Base-by-base conservation (phyloP, 2,329 filamentous ascomycete species). In the Phyllosticta citribraziliensis region DNA sequence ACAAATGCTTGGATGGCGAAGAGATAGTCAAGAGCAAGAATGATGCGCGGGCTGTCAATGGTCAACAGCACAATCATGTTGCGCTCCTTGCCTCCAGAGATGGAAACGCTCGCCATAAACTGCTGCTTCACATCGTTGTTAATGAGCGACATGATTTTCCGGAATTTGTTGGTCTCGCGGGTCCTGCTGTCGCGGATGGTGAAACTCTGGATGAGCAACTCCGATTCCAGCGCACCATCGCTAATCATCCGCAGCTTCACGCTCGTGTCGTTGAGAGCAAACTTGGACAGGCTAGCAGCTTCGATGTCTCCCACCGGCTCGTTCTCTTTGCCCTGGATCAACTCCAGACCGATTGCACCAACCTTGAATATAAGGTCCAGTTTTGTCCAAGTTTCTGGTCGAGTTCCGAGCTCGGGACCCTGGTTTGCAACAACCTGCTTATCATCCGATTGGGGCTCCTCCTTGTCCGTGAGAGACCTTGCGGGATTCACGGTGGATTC, bases 71-170 rank as follows among this genome's bases (percentile, higher is more conserved):
- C 91, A 68, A 97, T 95, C 61, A 97, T 75, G 70, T 86, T 89
- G 63, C 86, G 85, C 51, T 96, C 88, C 35, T 85, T 79, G 3
- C 91, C 91, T 17, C 91, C 89, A 0, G 92, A 91, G 74, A 99
- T 95, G 0, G 92, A 95, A 3, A 99, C 79, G 71, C 89, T 97
- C 19, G 94, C 94, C 94, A 99, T 99, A 70, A 99, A 92, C 68
- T 99, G 95, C 72, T 97, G 92, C 54, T 85, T 84, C 60, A 94
- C 91, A 61, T 92, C 88, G 67, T 91, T 93, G 74, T 97, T 97
- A 69, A 92, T 91, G 60, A 96, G 87, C 1, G 92, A 92, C 94
- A 99, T 97, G 76, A 99, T 97, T 73, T 93, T 95, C 57, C 91
- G 86, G 80, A 95, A 99, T 71, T 96, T 97, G 78, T 97, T 99